A percentile compares a stretch with the other conserved stretches of the same genome.
phyloP scores from a whole-genome alignment of 352 stramenopile species.

The Phytophthora quininea region DNA sequence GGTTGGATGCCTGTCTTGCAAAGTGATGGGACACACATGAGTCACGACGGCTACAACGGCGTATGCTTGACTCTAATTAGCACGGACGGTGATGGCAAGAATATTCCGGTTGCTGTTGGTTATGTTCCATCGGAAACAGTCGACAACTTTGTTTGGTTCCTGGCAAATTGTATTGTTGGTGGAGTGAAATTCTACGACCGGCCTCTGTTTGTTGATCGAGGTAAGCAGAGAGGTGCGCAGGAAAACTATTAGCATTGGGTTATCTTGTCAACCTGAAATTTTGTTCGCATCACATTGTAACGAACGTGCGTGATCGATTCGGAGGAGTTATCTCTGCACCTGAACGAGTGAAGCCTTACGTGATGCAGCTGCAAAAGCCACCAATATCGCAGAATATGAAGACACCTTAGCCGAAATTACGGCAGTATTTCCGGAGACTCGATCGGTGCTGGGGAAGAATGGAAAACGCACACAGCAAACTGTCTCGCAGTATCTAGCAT shows the following conservation, averaged over 20 bases:
- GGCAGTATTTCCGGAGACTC: not conserved
- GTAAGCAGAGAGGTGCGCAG: not conserved
- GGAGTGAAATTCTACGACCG: not conserved
- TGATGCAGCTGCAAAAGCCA: not conserved
- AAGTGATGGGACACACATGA: too few species aligned
- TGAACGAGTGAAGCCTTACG: not conserved
- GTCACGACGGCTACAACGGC: too few species aligned
- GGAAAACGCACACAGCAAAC: not conserved
- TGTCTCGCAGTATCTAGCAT: not conserved
- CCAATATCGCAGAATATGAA: not conserved
- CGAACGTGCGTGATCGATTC: not conserved
- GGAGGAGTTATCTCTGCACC: not conserved
- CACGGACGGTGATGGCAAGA: not conserved
- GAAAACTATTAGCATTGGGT: not conserved
- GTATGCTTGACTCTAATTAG: too few species aligned
- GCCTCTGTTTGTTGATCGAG: not conserved
- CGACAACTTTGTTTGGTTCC: not conserved
- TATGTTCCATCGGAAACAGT: not conserved
- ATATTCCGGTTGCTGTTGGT: not conserved
- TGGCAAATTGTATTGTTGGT: not conserved
- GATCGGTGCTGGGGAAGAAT: not conserved
- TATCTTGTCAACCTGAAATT: not conserved
- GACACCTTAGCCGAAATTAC: not conserved
- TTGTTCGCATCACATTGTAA: not conserved
- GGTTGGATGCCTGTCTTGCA: too few species aligned